Conservation (phyloP, 176 grass and related monocot genomes). For the Aegilops tauschii region DNA sequence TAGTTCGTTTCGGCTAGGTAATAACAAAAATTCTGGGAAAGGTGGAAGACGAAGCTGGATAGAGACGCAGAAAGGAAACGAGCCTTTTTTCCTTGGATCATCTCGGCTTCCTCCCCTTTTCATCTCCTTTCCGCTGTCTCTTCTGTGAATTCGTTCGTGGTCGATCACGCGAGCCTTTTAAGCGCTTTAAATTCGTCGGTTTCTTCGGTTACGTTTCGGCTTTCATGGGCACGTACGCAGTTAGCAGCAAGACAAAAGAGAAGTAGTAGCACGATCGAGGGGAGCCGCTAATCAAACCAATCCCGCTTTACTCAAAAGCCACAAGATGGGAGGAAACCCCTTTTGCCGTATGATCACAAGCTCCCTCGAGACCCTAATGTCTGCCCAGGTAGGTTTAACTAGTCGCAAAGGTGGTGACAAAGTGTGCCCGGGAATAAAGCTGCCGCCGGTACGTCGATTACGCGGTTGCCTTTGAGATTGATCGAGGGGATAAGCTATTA, state of each 20-base stretch:
- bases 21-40: background rate
- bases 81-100: background rate
- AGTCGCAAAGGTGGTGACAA: slow-evolving; percentile 32
- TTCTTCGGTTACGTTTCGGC: background rate
- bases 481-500: slow-evolving; percentile 7
- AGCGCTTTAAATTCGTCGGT: background rate
- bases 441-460: slow-evolving; percentile 29
- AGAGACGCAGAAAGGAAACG: slow-evolving; percentile 1
- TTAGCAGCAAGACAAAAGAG: background rate
- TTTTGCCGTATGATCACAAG: slow-evolving; percentile 14
- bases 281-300: background rate
- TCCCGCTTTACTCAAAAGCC: slow-evolving; percentile 16
- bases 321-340: background rate
- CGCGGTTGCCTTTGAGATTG: slow-evolving; percentile 31
- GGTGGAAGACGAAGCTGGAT: background rate
- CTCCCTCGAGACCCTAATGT: background rate
- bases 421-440: slow-evolving; percentile 46
- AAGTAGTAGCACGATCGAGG: no score
- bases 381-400: background rate
- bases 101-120: background rate
- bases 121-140: slow-evolving; percentile 23
- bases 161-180: background rate
- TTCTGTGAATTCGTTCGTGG: slow-evolving; percentile 9
- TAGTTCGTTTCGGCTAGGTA: background rate
- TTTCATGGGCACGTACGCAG: background rate